Base-by-base conservation (phyloP, 1,284 basidiomycete species). In the Cyathus olla region DNA sequence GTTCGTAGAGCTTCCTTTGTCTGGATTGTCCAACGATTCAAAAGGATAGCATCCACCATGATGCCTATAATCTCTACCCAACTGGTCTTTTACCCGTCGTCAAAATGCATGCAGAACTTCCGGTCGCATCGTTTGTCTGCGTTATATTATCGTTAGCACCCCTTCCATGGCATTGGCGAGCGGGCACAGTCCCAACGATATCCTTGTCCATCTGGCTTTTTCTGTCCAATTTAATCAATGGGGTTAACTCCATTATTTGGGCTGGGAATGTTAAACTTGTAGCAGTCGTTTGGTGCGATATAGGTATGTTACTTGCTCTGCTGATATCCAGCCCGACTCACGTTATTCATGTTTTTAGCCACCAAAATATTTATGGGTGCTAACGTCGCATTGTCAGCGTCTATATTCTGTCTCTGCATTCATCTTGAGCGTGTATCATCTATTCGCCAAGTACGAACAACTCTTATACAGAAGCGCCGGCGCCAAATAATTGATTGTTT, bases 401-500 rank as follows among this genome's bases (percentile, higher is more conserved):
- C 86, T 4, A 85, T 83, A 56, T 75, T 91, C 4, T 90, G 87
- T 63, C 75, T 88, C 31, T 80, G 76, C 55, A 80, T 81, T 21
- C 81, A 83, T 24, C 71, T 89, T 4, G 85, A 85, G 57, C 71
- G 72, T 2, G 76, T 88, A 4, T 75, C 85, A 0, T 83, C 85
- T 1, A 66, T 15, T 22, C 15, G 17, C 10, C 24, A 19, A 21
- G 48, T 49, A 6, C 6, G 31, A 35, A 35, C 8, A 8, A 35
- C 31, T 6, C 31, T 35, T 13, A 8, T 13, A 13, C 8, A 81
- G 57, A 78, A 79, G 69, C 66, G 78, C 42, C 69, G 77, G 19
- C 68, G 82, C 29, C 67, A 77, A 46, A 66, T 81, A 17, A 75
- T 85, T 50, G 87, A 90, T 52, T 49, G n/a, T 6, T 19, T 19